Evolutionary conservation across 441 rosid genomes (phyloP).

Genomic region (Erysimum cheiri): DNA sequence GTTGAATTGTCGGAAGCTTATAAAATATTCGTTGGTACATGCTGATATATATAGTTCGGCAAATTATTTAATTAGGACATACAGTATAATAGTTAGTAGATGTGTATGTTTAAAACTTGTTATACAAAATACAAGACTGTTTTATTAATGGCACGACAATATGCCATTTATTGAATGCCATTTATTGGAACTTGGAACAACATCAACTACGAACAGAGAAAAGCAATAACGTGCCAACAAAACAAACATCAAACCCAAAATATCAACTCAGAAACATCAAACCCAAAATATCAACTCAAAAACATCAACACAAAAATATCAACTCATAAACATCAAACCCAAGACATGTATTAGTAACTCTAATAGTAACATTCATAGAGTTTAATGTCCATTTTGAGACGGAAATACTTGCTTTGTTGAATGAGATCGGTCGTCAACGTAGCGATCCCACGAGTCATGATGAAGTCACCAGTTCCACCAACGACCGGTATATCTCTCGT

Average conservation of each 20-base stretch:
- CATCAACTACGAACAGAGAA: background rate
- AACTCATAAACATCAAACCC: conserved; percentile 18
- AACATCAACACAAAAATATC: background rate
- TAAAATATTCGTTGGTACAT: background rate
- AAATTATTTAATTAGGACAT: background rate
- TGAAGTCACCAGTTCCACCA: conserved; percentile 84
- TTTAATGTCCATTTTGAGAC: conserved; percentile 25
- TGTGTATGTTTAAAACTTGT: background rate
- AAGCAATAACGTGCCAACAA: background rate
- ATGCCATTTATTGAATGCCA: no score
- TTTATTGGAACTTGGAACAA: background rate
- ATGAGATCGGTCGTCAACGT: conserved; percentile 44
- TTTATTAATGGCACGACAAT: background rate
- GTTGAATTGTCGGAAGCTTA: background rate
- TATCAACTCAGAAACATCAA: background rate
- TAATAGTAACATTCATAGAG: conserved; percentile 32
- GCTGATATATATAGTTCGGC: background rate
- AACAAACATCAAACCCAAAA: background rate
- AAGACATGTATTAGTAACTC: background rate
- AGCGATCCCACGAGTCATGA: conserved; percentile 78
- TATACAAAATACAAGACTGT: background rate
- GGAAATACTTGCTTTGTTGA: conserved; percentile 22
- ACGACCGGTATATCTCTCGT: conserved; percentile 69
- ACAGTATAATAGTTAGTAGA: background rate
- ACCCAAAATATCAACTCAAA: background rate